phyloP scores from a whole-genome alignment of 495 filamentous ascomycete genomes.

The Hyaloscypha variabilis region DNA sequence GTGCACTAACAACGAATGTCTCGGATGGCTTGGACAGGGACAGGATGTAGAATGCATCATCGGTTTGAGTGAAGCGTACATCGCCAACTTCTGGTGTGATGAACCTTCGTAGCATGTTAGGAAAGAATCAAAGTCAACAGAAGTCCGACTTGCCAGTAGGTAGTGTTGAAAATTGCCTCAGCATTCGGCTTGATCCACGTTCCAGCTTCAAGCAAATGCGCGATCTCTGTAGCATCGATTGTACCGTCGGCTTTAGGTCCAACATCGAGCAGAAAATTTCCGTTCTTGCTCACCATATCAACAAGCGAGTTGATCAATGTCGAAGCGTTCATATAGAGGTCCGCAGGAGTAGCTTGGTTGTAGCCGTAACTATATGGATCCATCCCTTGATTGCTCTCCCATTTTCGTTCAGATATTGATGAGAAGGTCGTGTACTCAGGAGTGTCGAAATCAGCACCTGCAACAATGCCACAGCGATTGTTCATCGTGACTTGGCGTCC shows the following conservation, averaged over 20 bases:
- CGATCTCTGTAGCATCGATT: slow-evolving; percentile 49
- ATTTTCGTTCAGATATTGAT: slow-evolving; percentile 53
- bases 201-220: slow-evolving; percentile 49
- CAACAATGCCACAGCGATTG: slow-evolving; percentile 52
- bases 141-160: slow-evolving; percentile 47
- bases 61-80: slow-evolving; percentile 53
- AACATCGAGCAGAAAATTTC: slow-evolving; percentile 58
- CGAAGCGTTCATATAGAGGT: slow-evolving; percentile 53
- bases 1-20: slow-evolving; percentile 40
- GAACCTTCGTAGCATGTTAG: slow-evolving; percentile 22
- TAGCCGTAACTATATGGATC: slow-evolving; percentile 59
- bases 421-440: slow-evolving; percentile 52
- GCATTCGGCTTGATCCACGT: slow-evolving; percentile 52
- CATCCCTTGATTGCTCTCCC: slow-evolving; percentile 58
- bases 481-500: slow-evolving; percentile 53
- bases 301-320: slow-evolving; percentile 47
- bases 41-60: slow-evolving; percentile 55
- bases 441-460: slow-evolving; percentile 49
- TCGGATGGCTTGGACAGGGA: slow-evolving; percentile 44
- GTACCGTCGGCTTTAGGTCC: slow-evolving; percentile 55
- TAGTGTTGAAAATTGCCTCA: slow-evolving; percentile 58
- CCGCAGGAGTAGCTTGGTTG: slow-evolving; percentile 50
- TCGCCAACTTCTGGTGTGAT: slow-evolving; percentile 49
- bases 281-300: slow-evolving; percentile 58
- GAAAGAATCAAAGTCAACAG: not conserved